phyloP scores from a whole-genome alignment of 2,329 filamentous ascomycete genomes.

The Stromatinia cepivora region DNA sequence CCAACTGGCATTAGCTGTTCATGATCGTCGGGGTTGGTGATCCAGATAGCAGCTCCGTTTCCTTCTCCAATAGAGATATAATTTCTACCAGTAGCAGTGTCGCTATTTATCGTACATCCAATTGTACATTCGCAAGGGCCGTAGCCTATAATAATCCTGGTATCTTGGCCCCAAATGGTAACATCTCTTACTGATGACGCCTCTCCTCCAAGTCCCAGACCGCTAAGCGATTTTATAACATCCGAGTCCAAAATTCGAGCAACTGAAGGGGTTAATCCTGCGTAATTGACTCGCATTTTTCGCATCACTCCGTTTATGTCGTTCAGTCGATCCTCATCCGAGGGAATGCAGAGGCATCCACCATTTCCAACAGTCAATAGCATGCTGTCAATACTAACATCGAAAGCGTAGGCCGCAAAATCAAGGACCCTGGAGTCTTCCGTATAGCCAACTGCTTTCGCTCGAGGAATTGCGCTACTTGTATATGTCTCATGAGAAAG shows the following conservation, averaged over 20 bases:
- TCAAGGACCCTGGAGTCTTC: conserved; percentile 31
- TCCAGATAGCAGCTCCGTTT: conserved; percentile 43
- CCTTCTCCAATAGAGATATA: conserved; percentile 28
- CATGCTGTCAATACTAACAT: conserved; percentile 40
- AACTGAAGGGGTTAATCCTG: conserved; percentile 39
- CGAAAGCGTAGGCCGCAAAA: conserved; percentile 44
- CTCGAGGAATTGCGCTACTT: conserved; percentile 24
- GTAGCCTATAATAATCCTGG: conserved; percentile 47
- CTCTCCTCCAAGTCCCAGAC: conserved; percentile 38
- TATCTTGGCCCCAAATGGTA: conserved; percentile 42
- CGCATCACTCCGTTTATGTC: conserved; percentile 41
- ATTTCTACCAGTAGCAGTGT: conserved; percentile 26
- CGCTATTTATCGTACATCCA: conserved; percentile 17
- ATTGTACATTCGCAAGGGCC: conserved; percentile 42
- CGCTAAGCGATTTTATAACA: conserved; percentile 32
- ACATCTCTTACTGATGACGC: conserved; percentile 44
- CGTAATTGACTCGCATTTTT: conserved; percentile 32
- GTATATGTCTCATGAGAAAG: conserved; percentile 32
- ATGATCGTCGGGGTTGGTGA: conserved; percentile 31
- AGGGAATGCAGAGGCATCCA: conserved; percentile 45
- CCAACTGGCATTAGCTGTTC: conserved; percentile 33
- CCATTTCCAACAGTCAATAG: conserved; percentile 44
- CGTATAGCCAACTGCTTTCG: conserved; percentile 18
- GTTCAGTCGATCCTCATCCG: conserved; percentile 44
- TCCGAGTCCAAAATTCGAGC: conserved; percentile 33